Evolutionary conservation across 2,329 filamentous ascomycete species (phyloP).

Genomic region (Trichoderma sp.): DNA sequence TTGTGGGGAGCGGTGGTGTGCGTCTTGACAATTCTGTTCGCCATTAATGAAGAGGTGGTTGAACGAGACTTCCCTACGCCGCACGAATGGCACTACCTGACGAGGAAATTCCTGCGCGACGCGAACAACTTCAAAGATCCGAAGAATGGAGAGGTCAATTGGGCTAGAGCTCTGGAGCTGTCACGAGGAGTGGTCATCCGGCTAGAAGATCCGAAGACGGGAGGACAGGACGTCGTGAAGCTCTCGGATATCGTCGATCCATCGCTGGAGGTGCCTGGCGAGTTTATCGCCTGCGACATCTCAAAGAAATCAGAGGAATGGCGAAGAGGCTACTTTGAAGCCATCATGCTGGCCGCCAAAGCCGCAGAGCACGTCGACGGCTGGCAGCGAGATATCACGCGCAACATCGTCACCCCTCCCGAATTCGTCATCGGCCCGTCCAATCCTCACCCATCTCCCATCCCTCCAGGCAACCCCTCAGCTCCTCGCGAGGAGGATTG

Average conservation of each 20-base stretch:
- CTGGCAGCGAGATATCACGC: slow-evolving; percentile 71
- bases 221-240: slow-evolving; percentile 68
- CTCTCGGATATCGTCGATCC: slow-evolving; percentile 65
- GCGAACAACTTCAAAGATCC: slow-evolving; percentile 63
- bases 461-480: slow-evolving; percentile 64
- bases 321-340: slow-evolving; percentile 83
- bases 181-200: slow-evolving; percentile 64
- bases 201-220: slow-evolving; percentile 69
- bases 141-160: slow-evolving; percentile 62
- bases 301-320: slow-evolving; percentile 78
- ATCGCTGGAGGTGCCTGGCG: slow-evolving; percentile 67
- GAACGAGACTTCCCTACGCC: slow-evolving; percentile 81
- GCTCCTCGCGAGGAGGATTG: slow-evolving; percentile 78
- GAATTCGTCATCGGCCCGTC: slow-evolving; percentile 79
- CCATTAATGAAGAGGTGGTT: slow-evolving; percentile 71
- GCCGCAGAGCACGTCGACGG: slow-evolving; percentile 82
- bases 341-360: slow-evolving; percentile 75
- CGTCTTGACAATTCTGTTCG: slow-evolving; percentile 63
- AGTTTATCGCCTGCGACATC: slow-evolving; percentile 69
- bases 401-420: slow-evolving; percentile 68
- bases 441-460: slow-evolving; percentile 77
- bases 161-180: slow-evolving; percentile 67
- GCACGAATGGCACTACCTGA: slow-evolving; percentile 76
- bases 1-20: slow-evolving; percentile 67
- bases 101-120: slow-evolving; percentile 68